These are phyloP conservation scores for Neofusicoccum umdonicola DNA, from an alignment of 2,329 filamentous ascomycete genomes.

Conservation along the genomic window DNA sequence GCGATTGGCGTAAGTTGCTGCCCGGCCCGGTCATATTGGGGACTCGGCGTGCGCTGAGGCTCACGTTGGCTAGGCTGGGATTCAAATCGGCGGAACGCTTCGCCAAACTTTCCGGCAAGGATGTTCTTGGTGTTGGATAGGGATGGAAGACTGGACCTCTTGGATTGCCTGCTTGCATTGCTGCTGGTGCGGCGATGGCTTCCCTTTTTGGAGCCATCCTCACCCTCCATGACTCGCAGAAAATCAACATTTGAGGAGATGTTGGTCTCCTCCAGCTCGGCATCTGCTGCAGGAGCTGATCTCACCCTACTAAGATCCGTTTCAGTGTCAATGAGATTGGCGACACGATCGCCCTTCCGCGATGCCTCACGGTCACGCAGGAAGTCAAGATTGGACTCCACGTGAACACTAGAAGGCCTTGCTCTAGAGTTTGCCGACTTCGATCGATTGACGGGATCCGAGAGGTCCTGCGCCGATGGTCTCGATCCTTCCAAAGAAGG, in stretches of 20 bases:
- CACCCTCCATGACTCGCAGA: conserved; percentile 68
- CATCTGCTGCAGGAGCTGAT: conserved; percentile 33
- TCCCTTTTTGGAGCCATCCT: conserved; percentile 54
- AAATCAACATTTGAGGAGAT: conserved; percentile 82
- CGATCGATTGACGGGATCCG: conserved; percentile 57
- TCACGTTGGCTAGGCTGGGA: conserved; percentile 32
- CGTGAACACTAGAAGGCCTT: conserved; percentile 77
- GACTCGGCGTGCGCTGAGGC: conserved; percentile 28
- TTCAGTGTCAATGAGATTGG: conserved; percentile 19
- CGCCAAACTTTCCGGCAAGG: conserved; percentile 84
- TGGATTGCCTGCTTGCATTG: conserved; percentile 61
- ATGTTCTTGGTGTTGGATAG: conserved; percentile 75
- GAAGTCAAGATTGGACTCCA: conserved; percentile 80
- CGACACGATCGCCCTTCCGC: conserved; percentile 31
- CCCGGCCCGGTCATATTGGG: conserved; percentile 24
- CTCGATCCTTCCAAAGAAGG: conserved; percentile 71
- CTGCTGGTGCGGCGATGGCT: conserved; percentile 52
- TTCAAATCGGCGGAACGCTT: conserved; percentile 92
- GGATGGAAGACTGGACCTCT: conserved; percentile 71
- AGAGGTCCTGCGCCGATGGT: conserved; percentile 61
- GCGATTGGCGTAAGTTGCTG: conserved; percentile 61
- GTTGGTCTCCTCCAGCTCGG: conserved; percentile 53
- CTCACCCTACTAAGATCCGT: conserved; percentile 21
- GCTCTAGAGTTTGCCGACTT: conserved; percentile 65
- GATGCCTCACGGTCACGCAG: conserved; percentile 72